Evolutionary conservation across 176 grass and related monocot species (phyloP), one percentile per base, ranked within the genome.

Genomic region (Aechmea fasciata): DNA sequence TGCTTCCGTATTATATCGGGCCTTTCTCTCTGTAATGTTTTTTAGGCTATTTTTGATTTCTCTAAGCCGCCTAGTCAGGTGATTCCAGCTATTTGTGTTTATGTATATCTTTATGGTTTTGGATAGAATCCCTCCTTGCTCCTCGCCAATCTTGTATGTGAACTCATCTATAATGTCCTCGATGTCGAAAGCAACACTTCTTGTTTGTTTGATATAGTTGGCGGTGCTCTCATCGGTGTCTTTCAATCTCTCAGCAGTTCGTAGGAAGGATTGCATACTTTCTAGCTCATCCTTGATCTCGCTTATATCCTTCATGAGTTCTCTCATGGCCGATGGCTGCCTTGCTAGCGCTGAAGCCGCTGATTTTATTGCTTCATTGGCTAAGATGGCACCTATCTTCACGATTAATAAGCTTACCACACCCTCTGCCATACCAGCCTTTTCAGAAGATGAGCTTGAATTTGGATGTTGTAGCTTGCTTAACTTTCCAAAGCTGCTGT

Each of bases 121-220:
- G 0, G 33, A 54, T 10, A 79, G 68, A 25, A 65, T 55, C 13
- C 69, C 77, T 57, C 63, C 69, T 10, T 24, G 68, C 11, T 64
- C 67, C 11, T 71, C 49, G 15, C 77, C 68, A 15, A 79, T 22
- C 57, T 79, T 71, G 69, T 71, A 71, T 57, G 67, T 79, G 69
- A 71, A 71, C 57, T 79, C 77, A 9, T 79, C 77, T 1, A 79
- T 65, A 41, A 79, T 69, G 71, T 79, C 77, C 48, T 79, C 77
- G 11, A 79, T 79, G n/a, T 65, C 47, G 51, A 71, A 79, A 1
- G 77, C 77, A 2, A 79, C 18, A 49, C 0, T 50, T 50, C 77
- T 65, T 61, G 63, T 55, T 15, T 79, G 77, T 59, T 71, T 79
- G 25, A 79, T 61, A 11, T 71, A 79, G 49, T 57, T 69, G 22